Conservation (phyloP, 2,329 filamentous ascomycete species). For the Pezicula radicicola region DNA sequence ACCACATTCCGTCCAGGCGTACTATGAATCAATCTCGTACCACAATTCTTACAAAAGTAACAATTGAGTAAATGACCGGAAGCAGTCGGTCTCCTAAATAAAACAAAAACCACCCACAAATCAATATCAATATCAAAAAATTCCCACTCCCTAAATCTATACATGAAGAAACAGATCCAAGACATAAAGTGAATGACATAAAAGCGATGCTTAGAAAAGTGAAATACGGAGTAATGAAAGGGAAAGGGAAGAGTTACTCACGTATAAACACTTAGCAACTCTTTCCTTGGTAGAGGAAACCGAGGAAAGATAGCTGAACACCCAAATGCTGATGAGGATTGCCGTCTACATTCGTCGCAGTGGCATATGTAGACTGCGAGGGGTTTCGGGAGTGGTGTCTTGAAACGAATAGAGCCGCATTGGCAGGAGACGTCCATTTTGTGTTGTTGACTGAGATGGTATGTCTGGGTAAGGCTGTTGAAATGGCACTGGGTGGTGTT, state of each 20-base stretch:
- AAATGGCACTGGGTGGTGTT: neutral
- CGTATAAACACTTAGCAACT: conserved; percentile 52
- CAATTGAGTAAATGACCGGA: conserved; percentile 57
- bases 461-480: neutral
- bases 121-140: neutral
- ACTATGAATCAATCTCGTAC: conserved; percentile 61
- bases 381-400: conserved; percentile 56
- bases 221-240: neutral
- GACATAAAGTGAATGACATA: too few species aligned
- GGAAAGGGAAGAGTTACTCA: conserved; percentile 30
- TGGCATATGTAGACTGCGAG: conserved; percentile 70
- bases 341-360: conserved; percentile 63
- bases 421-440: conserved; percentile 60
- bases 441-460: neutral
- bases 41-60: conserved; percentile 66
- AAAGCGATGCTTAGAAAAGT: too few species aligned
- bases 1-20: conserved; percentile 58
- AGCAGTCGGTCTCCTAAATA: conserved; percentile 50
- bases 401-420: conserved; percentile 62
- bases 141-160: too few species aligned
- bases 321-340: conserved; percentile 65
- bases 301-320: conserved; percentile 67
- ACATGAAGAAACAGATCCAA: too few species aligned
- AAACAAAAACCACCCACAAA: too few species aligned
- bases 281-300: conserved; percentile 52